Base-by-base conservation (phyloP, 352 stramenopile genomes). In the Phytophthora niederhauseri region DNA sequence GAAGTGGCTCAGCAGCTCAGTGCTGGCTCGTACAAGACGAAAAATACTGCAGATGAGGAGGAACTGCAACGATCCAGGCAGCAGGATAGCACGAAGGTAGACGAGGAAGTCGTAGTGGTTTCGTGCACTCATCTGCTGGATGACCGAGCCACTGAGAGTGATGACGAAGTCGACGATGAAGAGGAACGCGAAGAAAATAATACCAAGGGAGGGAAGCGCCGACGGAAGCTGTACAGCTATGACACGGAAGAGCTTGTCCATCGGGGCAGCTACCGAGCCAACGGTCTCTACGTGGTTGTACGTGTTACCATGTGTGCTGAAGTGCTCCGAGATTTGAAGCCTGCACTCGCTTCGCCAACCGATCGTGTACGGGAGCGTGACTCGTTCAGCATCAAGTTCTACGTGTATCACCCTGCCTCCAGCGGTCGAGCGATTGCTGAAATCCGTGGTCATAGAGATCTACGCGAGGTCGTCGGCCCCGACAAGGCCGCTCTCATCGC, bases 391-490 rank as follows among this genome's bases (percentile, higher is more conserved):
- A 49, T 92, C 20, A 70, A 73, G 11, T 84, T 93, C 22, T 31
- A 80, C 8, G 77, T 88, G 52, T 93, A 93, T 57, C 78, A 92
- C 36, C 82, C 84, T 12, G 41, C 51, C 19, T 82, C 81, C 0
- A 92, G 84, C 52, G 56, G 70, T 20, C 50, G 45, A 8, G 38
- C 72, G 2, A 58, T 62, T 0, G 66, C 66, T 28, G 45, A 66
- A 12, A 79, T 92, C 19, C 57, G 58, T 2, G 84, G 85, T 4
- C 70, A 71, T 11, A 73, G 55, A 9, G 68, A 89, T 11, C 72
- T 93, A 0, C 82, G 85, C 1, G 78, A 93, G 56, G 77, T 93
- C 11, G 85, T 93, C 0, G 85, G 84, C 0, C 85, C 85, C 0
- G 79, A 91, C 28, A 60, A 77, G 30, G 61, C 84, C 0, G 34